These are phyloP conservation scores for Teunomyces stri DNA, from an alignment of 805 yeast species.

Conservation along the genomic window DNA sequence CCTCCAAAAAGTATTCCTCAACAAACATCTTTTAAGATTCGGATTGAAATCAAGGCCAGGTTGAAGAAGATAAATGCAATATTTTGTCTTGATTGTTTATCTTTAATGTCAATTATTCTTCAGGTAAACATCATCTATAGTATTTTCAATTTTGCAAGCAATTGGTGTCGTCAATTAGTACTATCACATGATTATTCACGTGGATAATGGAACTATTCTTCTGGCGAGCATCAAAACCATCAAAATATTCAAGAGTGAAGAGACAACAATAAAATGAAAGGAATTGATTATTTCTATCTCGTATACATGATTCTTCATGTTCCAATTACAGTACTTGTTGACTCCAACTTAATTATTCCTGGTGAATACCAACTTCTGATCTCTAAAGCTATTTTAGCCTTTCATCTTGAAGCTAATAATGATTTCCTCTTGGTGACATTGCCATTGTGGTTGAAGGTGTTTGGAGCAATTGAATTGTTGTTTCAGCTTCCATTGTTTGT, in stretches of 20 bases:
- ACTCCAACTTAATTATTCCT: conserved; percentile 71
- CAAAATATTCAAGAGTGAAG: too few relatives aligned
- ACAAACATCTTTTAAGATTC: background rate
- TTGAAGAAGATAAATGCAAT: too few relatives aligned
- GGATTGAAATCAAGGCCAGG: too few relatives aligned
- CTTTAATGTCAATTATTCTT: too few relatives aligned
- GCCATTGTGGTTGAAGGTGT: conserved; percentile 72
- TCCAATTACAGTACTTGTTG: conserved; percentile 73
- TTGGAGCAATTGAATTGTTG: conserved; percentile 68
- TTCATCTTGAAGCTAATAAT: conserved; percentile 63
- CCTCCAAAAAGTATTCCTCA: background rate
- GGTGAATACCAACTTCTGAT: conserved; percentile 40
- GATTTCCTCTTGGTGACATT: conserved; percentile 63
- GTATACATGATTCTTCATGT: conserved; percentile 63
- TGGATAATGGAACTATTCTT: background rate
- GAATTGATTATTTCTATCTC: conserved; percentile 35
- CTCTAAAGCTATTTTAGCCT: conserved; percentile 49
- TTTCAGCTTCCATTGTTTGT: conserved; percentile 79
- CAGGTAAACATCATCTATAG: too few relatives aligned
- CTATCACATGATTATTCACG: too few relatives aligned
- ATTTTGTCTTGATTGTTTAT: too few relatives aligned
- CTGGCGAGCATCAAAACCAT: too few relatives aligned
- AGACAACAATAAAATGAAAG: background rate
- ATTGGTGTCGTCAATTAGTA: too few relatives aligned
- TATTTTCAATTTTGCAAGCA: too few relatives aligned